A percentile compares a stretch with the other conserved stretches of the same genome.
Evolutionary conservation across 306 rosid genomes (phyloP).

Genomic region (Purshia tridentata): DNA sequence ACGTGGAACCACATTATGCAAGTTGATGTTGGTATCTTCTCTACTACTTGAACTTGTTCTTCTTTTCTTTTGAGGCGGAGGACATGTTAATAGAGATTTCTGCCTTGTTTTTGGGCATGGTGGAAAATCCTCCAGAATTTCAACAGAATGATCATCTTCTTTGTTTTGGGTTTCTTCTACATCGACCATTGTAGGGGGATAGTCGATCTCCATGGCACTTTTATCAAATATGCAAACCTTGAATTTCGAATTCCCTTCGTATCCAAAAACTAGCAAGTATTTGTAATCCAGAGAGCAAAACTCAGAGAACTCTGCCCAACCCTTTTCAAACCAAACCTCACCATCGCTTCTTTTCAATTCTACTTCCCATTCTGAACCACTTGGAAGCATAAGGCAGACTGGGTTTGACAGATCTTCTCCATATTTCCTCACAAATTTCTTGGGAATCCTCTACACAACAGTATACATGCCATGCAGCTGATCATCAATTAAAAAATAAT

Average conservation of each 20-base stretch:
- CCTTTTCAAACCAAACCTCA: constrained; percentile 9
- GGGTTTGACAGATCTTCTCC: neutral
- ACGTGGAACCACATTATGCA: neutral
- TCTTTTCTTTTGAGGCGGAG: neutral
- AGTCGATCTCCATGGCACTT: constrained; percentile 1
- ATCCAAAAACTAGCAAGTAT: constrained; percentile 1
- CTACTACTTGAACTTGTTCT: neutral
- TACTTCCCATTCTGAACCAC: constrained; percentile 17
- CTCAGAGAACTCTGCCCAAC: constrained; percentile 16
- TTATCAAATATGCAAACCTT: constrained; percentile 12
- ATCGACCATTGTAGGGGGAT: neutral
- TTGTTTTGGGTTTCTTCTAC: neutral
- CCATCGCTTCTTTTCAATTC: neutral
- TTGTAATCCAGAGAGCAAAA: neutral
- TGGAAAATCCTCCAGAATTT: neutral
- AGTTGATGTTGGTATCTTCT: neutral
- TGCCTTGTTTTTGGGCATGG: neutral
- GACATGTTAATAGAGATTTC: neutral
- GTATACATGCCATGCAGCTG: neutral
- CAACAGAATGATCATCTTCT: neutral
- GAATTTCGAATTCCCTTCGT: constrained; percentile 2
- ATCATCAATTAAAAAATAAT: too few species aligned
- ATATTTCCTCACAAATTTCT: constrained; percentile 7
- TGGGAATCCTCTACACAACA: constrained; percentile 15
- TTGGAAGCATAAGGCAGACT: constrained; percentile 3